Base-by-base conservation (phyloP, 768 basidiomycete species). In the Cyathus striatus region DNA sequence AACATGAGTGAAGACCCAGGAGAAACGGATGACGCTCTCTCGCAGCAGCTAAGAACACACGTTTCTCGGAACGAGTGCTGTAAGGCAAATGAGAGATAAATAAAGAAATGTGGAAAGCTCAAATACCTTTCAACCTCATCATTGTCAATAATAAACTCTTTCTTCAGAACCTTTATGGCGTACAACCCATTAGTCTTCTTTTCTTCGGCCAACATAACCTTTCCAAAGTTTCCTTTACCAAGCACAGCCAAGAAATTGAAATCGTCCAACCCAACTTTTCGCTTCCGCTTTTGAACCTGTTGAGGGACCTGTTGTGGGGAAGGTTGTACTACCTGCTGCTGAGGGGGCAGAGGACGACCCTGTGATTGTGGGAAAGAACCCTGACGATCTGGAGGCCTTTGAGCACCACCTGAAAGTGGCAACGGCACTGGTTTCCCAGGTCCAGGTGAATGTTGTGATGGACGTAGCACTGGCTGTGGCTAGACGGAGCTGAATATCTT, bases 151-250 rank as follows among this genome's bases (percentile, higher is more conserved):
- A 99, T 98, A 59, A 99, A 98, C 66, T 98, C 96, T 61, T 99
- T 99, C 77, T 99, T 99, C 61, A 99, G 61, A n/a, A 99, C 96
- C 66, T 99, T 99, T 73, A 99, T 97, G n/a, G 96, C 96, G 59
- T 88, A 98, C 43, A 98, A 65, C 40, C 78, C 81, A 53, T 81
- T 90, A 40, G 82, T 78, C 62, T 76, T 83, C 79, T 99, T 99
- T 75, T 99, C 96, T 65, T 99, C 96, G 7, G 96, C 96, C 46
- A 99, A 69, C 96, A 99, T 99, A 65, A 99, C 96, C 64, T 99
- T 99, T 44, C 96, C 96, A 58, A 99, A 99, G 66, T 98, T 99
- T 54, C 96, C 96, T 67, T 98, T 98, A 39, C 96, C 96, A 26
- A 99, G 79, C 13, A 99, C 96, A 20, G 96, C 93, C 43, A 99